Percentiles rank a stretch among this genome's conserved stretches.
These are phyloP conservation scores for Stachybotrys echinatus DNA, from an alignment of 2,329 filamentous ascomycete species.

Conservation along the genomic window DNA sequence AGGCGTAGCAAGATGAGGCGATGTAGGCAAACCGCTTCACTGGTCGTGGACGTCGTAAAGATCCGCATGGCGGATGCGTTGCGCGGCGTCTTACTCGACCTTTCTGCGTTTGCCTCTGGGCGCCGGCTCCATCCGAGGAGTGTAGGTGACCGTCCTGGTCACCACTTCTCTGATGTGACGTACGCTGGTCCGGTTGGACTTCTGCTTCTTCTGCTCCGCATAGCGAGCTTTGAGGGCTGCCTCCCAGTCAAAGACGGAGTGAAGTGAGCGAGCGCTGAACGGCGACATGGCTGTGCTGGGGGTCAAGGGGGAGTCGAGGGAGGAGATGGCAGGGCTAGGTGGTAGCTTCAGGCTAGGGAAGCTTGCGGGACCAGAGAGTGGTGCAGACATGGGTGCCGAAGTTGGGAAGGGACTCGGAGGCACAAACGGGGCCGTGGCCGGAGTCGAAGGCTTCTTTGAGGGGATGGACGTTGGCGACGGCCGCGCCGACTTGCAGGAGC, in stretches of 20 bases:
- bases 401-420: slow-evolving; percentile 48
- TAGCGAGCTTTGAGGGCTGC: slow-evolving; percentile 62
- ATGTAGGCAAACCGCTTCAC: background rate
- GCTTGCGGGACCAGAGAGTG: slow-evolving; percentile 55
- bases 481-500: slow-evolving; percentile 51
- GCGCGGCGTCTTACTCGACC: slow-evolving; percentile 33
- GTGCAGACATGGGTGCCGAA: slow-evolving; percentile 51
- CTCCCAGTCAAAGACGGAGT: slow-evolving; percentile 77
- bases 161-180: slow-evolving; percentile 82
- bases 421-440: slow-evolving; percentile 30
- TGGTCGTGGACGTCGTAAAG: slow-evolving; percentile 4
- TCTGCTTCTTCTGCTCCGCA: slow-evolving; percentile 53
- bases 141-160: slow-evolving; percentile 91
- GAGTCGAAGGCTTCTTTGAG: slow-evolving; percentile 21
- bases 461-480: slow-evolving; percentile 43
- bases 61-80: background rate
- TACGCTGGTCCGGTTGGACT: slow-evolving; percentile 54
- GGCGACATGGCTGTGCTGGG: slow-evolving; percentile 60
- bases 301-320: slow-evolving; percentile 64
- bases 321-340: slow-evolving; percentile 65
- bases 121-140: slow-evolving; percentile 77
- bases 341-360: slow-evolving; percentile 70
- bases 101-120: slow-evolving; percentile 92
- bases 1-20: slow-evolving; percentile 3
- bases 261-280: slow-evolving; percentile 60